Percentiles rank a stretch among this genome's conserved stretches.
These are phyloP conservation scores for Galeopsis tetrahit DNA, from an alignment of 257 asterid species.

Conservation along the genomic window DNA sequence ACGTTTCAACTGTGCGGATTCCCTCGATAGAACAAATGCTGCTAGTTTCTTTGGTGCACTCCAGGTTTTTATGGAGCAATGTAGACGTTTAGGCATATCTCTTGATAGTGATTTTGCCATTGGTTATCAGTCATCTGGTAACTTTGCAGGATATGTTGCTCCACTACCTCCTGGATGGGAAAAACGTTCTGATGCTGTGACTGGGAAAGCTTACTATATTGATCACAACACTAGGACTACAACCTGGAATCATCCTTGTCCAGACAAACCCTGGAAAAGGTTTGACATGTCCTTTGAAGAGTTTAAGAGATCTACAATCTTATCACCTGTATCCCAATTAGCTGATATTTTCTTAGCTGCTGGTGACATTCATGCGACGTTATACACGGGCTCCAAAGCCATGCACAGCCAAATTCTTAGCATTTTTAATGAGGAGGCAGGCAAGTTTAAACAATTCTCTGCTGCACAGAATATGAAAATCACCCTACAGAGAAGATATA, in stretches of 20 bases:
- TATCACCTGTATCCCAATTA: constrained; percentile 82
- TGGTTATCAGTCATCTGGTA: constrained; percentile 71
- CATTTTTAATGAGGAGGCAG: constrained; percentile 93
- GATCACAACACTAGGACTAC: constrained; percentile 98
- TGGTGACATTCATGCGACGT: constrained; percentile 95
- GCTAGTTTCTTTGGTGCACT: constrained; percentile 99
- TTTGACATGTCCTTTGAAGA: constrained; percentile 98
- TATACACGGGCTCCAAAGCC: constrained; percentile 97
- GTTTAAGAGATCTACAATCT: constrained; percentile 92
- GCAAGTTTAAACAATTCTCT: constrained; percentile 96
- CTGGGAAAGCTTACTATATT: constrained; percentile 89
- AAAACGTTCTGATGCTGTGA: constrained; percentile 90
- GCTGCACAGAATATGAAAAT: constrained; percentile 98
- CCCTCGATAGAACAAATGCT: constrained; percentile 98
- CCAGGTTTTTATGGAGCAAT: constrained; percentile 94
- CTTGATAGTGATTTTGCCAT: constrained; percentile 89
- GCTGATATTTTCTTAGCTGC: constrained; percentile 90
- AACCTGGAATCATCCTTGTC: constrained; percentile 99
- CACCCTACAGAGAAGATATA: constrained; percentile 94
- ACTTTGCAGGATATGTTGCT: constrained; percentile 77
- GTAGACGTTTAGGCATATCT: constrained; percentile 95
- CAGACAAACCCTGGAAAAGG: constrained; percentile 99
- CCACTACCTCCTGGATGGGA: constrained; percentile 99
- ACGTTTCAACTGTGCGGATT: constrained; percentile 98
- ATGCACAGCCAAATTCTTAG: constrained; percentile 99